phyloP scores from a whole-genome alignment of 768 basidiomycete species.

The Pholiota microspora region DNA sequence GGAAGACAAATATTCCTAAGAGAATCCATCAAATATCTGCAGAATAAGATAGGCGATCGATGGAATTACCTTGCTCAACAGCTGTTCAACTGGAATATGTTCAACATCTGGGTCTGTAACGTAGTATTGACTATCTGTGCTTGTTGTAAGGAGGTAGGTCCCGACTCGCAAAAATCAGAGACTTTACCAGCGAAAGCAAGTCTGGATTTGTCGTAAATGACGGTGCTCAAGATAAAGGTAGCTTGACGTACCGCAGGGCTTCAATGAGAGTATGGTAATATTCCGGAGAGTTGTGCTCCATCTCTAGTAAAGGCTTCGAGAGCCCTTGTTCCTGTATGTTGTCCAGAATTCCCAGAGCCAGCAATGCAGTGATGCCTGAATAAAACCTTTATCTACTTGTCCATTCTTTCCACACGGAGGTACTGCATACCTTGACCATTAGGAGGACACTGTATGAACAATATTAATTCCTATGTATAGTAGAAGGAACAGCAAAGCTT shows the following conservation, averaged over 20 bases:
- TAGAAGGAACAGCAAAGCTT: slow-evolving; percentile 12
- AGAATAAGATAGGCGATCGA: not conserved
- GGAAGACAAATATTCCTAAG: slow-evolving; percentile 76
- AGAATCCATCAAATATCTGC: not conserved
- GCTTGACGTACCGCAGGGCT: slow-evolving; percentile 63
- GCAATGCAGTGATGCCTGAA: slow-evolving; percentile 81
- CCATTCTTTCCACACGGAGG: not conserved
- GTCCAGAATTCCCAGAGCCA: slow-evolving; percentile 93
- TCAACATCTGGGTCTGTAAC: slow-evolving; percentile 87
- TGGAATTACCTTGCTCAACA: slow-evolving; percentile 73
- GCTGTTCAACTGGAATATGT: slow-evolving; percentile 74
- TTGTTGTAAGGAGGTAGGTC: not conserved
- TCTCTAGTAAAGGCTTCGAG: slow-evolving; percentile 64
- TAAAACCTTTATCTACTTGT: not conserved
- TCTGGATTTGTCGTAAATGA: slow-evolving; percentile 27
- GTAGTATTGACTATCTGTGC: slow-evolving; percentile 79
- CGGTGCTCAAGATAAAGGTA: not conserved
- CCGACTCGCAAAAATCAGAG: slow-evolving; percentile 16
- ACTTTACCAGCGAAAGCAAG: slow-evolving; percentile 77
- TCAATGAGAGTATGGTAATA: slow-evolving; percentile 90
- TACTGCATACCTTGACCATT: slow-evolving; percentile 81
- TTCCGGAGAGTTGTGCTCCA: slow-evolving; percentile 88
- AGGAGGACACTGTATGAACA: slow-evolving; percentile 79
- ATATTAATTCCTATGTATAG: slow-evolving; percentile 2
- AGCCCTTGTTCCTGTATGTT: slow-evolving; percentile 74